A percentile compares a stretch with the other conserved stretches of the same genome.
Conservation (phyloP, 139 green algal genomes). For the Coccomyxa sp. region DNA sequence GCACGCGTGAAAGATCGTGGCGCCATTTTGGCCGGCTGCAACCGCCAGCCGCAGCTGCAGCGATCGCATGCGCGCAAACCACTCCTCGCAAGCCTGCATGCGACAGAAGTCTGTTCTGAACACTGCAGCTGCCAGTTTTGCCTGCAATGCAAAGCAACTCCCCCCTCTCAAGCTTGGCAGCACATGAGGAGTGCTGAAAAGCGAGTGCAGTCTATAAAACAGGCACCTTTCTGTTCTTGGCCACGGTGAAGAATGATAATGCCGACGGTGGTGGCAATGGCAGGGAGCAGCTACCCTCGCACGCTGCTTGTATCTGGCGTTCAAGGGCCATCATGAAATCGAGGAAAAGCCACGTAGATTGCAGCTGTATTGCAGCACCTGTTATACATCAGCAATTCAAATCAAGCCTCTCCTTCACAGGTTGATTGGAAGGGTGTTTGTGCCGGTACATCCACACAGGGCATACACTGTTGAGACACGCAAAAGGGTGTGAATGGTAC, state of each 20-base stretch:
- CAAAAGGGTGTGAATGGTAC: too few species aligned
- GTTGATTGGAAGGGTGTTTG: too few species aligned
- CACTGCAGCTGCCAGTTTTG: background rate
- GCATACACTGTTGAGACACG: too few species aligned
- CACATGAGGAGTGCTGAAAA: too few species aligned
- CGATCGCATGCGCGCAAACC: constrained; percentile 50
- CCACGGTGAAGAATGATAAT: too few species aligned
- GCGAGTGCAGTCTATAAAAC: too few species aligned
- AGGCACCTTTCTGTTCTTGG: too few species aligned
- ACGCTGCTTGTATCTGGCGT: constrained; percentile 7
- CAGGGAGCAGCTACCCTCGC: constrained; percentile 15
- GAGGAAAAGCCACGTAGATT: constrained; percentile 8
- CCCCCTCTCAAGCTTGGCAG: too few species aligned
- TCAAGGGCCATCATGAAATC: constrained; percentile 23
- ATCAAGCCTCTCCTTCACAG: too few species aligned
- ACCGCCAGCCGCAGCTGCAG: constrained; percentile 31
- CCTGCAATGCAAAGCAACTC: too few species aligned
- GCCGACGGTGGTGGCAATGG: background rate
- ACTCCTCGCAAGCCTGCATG: constrained; percentile 67
- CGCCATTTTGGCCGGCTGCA: constrained; percentile 25
- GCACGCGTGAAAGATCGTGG: constrained; percentile 22
- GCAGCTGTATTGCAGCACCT: constrained; percentile 8
- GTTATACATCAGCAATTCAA: too few species aligned
- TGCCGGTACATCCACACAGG: too few species aligned
- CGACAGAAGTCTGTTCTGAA: constrained; percentile 42